These are phyloP conservation scores for Mallotus nudiflorus DNA, from an alignment of 345 rosid species.

Conservation along the genomic window DNA sequence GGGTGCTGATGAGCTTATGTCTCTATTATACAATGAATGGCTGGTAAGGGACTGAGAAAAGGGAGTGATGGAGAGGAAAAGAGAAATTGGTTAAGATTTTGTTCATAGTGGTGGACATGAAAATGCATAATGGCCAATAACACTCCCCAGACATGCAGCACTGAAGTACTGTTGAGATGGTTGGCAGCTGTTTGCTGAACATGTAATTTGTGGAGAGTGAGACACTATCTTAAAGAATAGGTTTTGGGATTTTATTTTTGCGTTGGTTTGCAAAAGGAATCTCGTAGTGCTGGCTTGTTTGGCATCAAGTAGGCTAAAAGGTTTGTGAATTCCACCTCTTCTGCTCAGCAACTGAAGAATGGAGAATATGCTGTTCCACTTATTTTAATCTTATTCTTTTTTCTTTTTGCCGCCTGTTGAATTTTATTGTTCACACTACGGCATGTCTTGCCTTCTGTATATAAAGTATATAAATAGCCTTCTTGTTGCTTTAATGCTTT, in stretches of 20 bases:
- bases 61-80: slow-evolving; percentile 5
- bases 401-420: not conserved
- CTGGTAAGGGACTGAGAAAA: not conserved
- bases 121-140: slow-evolving; percentile 8
- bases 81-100: slow-evolving; percentile 2
- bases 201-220: slow-evolving; percentile 24
- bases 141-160: slow-evolving; percentile 6
- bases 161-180: slow-evolving; percentile 4
- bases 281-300: slow-evolving; percentile 19
- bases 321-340: slow-evolving; percentile 8
- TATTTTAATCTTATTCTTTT: not conserved
- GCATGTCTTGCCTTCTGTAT: slow-evolving; percentile 12
- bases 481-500: not conserved
- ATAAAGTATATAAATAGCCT: slow-evolving; percentile 17
- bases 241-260: slow-evolving; percentile 14
- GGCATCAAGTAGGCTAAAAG: slow-evolving; percentile 8
- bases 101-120: slow-evolving; percentile 7
- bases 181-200: slow-evolving; percentile 17
- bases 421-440: slow-evolving; percentile 2
- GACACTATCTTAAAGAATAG: slow-evolving; percentile 8
- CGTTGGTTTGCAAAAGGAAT: slow-evolving; percentile 14
- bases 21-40: not conserved
- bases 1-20: slow-evolving; percentile 46
- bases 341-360: slow-evolving; percentile 6
- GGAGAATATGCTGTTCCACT: not conserved